Evolutionary conservation across 495 filamentous ascomycete genomes (phyloP), one percentile per base, ranked within the genome.

Genomic region (Penicillium chermesinum): DNA sequence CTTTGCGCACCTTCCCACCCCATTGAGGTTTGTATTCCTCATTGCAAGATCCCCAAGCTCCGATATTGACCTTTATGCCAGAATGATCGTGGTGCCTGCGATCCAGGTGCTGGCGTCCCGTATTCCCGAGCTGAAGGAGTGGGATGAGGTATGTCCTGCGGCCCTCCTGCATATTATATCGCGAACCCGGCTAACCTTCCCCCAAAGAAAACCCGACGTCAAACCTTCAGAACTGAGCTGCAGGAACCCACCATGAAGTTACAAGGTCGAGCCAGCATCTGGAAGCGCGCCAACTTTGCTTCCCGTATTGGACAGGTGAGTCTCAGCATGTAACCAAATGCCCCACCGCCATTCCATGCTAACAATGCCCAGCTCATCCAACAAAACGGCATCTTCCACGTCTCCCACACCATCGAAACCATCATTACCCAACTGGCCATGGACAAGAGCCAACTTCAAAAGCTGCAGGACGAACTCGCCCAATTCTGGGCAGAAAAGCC

Each of bases 401-500:
- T 30, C 10, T 30, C 25, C 10, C 25, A 30, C 25, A 30, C 25
- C 5, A 30, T 30, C 25, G 25, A 30, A 30, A 30, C 25, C 4
- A 30, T 30, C 10, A 30, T 30, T 30, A 30, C 25, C 4, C 25
- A 30, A 10, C 25, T 30, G 10, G 25, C 25, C 25, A 5, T 30
- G 25, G 25, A 30, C 10, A 4, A 30, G 5, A 30, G 5, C 10
- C 25, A 30, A 10, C 25, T 30, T 10, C 25, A 39, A 15, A 27
- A 19, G 20, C 13, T 48, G 10, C 35, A 21, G 13, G 8, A 22
- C 22, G 17, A 19, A 25, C 34, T 36, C 16, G 25, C 25, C 4
- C 5, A 4, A 30, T 39, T 48, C 15, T 40, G 19, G 19, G 46
- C 4, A 20, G 36, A 38, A 2, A 14, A 67, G 22, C 42, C 62